Evolutionary conservation across 176 grass and related monocot species (phyloP).

Genomic region (Thalia dealbata): DNA sequence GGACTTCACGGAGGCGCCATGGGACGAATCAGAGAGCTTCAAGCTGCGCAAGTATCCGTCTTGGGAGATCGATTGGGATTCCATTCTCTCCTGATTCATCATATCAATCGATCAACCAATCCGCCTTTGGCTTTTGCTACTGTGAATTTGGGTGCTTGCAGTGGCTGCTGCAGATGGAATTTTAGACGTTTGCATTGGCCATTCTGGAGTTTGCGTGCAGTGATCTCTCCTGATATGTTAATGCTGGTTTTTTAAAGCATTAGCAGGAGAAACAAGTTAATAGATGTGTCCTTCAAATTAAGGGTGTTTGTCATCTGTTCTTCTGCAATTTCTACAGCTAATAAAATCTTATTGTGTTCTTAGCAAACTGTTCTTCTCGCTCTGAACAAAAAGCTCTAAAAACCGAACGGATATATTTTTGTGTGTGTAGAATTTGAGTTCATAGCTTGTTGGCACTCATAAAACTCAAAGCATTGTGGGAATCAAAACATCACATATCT

Average conservation of each 20-base stretch:
- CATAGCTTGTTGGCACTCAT: too few relatives aligned
- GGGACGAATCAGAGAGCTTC: conserved; percentile 65
- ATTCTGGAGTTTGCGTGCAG: background rate
- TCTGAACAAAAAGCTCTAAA: too few relatives aligned
- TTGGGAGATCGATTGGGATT: conserved; percentile 89
- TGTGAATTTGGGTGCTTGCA: background rate
- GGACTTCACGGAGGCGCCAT: conserved; percentile 69
- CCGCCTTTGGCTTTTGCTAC: too few relatives aligned
- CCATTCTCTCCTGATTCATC: conserved; percentile 53
- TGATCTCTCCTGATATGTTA: background rate
- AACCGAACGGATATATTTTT: too few relatives aligned
- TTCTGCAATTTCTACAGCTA: background rate
- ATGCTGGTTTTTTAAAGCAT: conserved; percentile 2
- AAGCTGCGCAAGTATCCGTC: conserved; percentile 71
- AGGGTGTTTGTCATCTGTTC: background rate
- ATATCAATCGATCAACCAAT: background rate
- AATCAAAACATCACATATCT: too few relatives aligned
- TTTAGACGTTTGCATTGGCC: conserved; percentile 2
- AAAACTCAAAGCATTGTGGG: too few relatives aligned
- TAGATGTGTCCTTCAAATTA: background rate
- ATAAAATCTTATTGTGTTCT: too few relatives aligned
- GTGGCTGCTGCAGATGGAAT: conserved; percentile 9
- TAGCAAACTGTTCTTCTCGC: too few relatives aligned
- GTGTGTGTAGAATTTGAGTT: too few relatives aligned
- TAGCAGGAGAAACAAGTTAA: background rate